Conservation (phyloP, 768 basidiomycete species). For the Amanita rubescens region DNA sequence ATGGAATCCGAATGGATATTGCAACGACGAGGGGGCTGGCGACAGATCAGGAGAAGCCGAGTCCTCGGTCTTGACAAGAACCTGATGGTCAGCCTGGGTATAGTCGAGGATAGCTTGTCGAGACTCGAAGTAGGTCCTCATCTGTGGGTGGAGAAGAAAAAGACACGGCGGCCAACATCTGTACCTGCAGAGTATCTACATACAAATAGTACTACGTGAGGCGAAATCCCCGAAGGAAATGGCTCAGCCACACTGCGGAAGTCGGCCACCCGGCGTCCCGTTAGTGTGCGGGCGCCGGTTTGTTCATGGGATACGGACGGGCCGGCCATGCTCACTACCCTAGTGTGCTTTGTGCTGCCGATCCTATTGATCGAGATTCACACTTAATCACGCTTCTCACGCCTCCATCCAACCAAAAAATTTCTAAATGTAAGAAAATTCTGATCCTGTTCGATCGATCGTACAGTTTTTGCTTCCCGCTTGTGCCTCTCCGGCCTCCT, state of each 20-base stretch:
- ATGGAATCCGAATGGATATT: constrained; percentile 30
- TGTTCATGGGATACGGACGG: not conserved
- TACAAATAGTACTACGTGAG: constrained; percentile 9
- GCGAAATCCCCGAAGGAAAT: not conserved
- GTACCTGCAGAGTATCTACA: not conserved
- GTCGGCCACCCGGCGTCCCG: not conserved
- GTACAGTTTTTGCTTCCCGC: too few relatives aligned
- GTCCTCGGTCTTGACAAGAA: constrained; percentile 35
- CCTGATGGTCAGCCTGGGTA: constrained; percentile 11
- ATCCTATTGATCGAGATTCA: not conserved
- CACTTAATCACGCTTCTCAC: not conserved
- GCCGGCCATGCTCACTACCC: not conserved
- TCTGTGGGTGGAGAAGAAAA: constrained; percentile 11
- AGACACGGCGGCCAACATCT: not conserved
- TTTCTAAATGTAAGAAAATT: not conserved
- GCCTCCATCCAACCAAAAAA: not conserved
- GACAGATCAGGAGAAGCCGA: constrained; percentile 37
- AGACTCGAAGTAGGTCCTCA: constrained; percentile 16
- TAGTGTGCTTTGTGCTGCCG: not conserved
- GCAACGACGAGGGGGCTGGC: constrained; percentile 24
- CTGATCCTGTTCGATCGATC: not conserved
- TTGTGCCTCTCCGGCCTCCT: too few relatives aligned
- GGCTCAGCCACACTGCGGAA: constrained; percentile 1
- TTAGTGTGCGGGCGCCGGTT: not conserved
- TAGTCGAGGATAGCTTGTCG: constrained; percentile 16